Evolutionary conservation across 768 basidiomycete genomes (phyloP).

Genomic region (Rhodotorula kratochvilovae): DNA sequence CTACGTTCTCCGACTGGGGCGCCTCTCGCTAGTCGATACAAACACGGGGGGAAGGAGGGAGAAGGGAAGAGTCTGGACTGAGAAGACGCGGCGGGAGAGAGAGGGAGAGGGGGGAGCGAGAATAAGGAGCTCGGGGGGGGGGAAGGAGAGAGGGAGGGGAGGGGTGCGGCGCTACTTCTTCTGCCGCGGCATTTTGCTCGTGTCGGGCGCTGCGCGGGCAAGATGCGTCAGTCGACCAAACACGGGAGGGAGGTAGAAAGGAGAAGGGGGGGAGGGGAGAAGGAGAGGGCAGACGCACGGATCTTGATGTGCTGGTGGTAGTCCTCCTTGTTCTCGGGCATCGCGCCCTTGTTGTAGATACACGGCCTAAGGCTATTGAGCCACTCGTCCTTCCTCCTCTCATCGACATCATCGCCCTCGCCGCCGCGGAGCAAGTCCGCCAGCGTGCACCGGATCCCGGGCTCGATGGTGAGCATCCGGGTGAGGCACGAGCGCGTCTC

Average conservation of each 20-base stretch:
- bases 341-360: constrained; percentile 32
- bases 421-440: constrained; percentile 68
- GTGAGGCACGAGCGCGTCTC: constrained; percentile 84
- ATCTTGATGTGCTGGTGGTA: constrained; percentile 32
- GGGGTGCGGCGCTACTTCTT: constrained; percentile 3
- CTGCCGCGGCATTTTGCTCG: constrained; percentile 11
- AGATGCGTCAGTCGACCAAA: background rate
- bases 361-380: constrained; percentile 68
- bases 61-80: background rate
- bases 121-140: background rate
- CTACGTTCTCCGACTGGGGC: too few species aligned
- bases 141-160: too few species aligned
- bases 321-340: background rate
- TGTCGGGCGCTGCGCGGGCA: background rate
- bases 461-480: constrained; percentile 90
- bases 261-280: background rate
- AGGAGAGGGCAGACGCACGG: constrained; percentile 6
- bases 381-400: constrained; percentile 82
- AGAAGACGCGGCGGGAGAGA: background rate
- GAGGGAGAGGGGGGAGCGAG: background rate
- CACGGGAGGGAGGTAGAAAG: background rate
- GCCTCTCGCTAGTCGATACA: background rate
- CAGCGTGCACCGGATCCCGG: constrained; percentile 80
- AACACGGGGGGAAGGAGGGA: background rate
- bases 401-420: constrained; percentile 56